phyloP scores from a whole-genome alignment of 805 yeast species.

The Naumovozyma castellii region DNA sequence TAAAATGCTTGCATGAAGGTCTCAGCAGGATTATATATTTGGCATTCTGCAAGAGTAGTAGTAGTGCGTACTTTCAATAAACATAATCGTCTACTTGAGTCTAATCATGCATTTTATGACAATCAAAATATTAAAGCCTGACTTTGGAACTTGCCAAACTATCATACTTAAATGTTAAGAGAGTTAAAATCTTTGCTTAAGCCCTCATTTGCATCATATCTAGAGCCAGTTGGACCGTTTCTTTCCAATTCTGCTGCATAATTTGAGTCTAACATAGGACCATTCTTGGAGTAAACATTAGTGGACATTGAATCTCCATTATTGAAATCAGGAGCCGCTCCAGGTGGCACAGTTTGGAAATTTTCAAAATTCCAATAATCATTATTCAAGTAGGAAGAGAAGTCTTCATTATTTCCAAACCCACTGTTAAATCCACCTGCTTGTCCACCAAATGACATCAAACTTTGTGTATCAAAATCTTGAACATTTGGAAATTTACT shows the following conservation, averaged over 20 bases:
- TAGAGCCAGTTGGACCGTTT: slow-evolving; percentile 2
- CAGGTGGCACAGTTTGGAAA: neutral
- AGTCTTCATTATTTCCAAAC: slow-evolving; percentile 15
- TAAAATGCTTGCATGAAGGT: too few relatives aligned
- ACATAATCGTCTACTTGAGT: too few relatives aligned
- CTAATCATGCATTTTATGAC: too few relatives aligned
- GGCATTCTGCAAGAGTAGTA: too few relatives aligned
- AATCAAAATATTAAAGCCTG: too few relatives aligned
- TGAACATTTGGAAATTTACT: slow-evolving; percentile 13
- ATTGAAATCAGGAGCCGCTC: neutral
- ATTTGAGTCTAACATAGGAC: slow-evolving; percentile 13
- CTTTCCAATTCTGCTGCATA: slow-evolving; percentile 14
- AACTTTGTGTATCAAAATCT: slow-evolving; percentile 28
- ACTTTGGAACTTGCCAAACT: too few relatives aligned
- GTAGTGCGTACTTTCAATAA: too few relatives aligned
- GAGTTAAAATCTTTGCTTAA: slow-evolving; percentile 5
- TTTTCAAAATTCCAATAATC: slow-evolving; percentile 18
- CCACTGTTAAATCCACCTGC: slow-evolving; percentile 8
- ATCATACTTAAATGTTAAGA: slow-evolving; percentile 5
- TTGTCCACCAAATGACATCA: slow-evolving; percentile 25
- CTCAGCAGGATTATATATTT: too few relatives aligned
- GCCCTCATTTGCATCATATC: slow-evolving; percentile 1
- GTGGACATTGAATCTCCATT: neutral
- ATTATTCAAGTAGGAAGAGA: slow-evolving; percentile 18
- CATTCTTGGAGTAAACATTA: slow-evolving; percentile 8